These are phyloP conservation scores for Filobasidium uniguttulatum DNA, from an alignment of 1,284 basidiomycete genomes.

Conservation along the genomic window DNA sequence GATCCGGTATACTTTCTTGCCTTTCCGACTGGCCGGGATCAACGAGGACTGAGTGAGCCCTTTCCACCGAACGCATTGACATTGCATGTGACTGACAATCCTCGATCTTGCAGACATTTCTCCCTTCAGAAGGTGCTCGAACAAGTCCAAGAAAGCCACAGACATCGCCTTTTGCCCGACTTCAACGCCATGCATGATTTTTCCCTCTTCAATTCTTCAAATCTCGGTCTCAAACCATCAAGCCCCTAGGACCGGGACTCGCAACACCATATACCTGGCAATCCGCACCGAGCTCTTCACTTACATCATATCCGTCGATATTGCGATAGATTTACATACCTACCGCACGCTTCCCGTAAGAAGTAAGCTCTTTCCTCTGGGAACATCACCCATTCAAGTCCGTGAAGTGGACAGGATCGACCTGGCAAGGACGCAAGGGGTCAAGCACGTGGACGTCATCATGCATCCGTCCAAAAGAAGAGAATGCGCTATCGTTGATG, in stretches of 20 bases:
- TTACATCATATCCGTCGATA: slow-evolving; percentile 1
- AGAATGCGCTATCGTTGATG: neutral
- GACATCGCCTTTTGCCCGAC: neutral
- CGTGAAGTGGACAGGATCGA: neutral
- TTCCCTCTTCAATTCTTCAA: neutral
- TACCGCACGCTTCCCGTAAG: neutral
- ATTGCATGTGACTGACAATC: neutral
- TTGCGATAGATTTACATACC: neutral
- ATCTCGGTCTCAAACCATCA: neutral
- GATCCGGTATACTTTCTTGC: slow-evolving; percentile 1
- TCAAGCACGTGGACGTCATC: neutral
- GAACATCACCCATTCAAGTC: neutral
- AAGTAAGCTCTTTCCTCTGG: neutral
- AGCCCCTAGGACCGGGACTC: neutral
- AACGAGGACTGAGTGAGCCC: neutral
- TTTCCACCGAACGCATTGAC: neutral
- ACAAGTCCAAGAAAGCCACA: neutral
- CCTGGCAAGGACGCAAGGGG: neutral
- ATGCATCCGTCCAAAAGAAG: slow-evolving; percentile 1
- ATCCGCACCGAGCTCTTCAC: neutral
- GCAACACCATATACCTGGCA: neutral
- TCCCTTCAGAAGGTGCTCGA: neutral
- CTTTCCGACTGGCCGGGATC: neutral
- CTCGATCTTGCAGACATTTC: neutral
- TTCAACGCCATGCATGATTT: neutral